Base-by-base conservation (phyloP, 2,329 filamentous ascomycete genomes). In the Epichloe hybrida region DNA sequence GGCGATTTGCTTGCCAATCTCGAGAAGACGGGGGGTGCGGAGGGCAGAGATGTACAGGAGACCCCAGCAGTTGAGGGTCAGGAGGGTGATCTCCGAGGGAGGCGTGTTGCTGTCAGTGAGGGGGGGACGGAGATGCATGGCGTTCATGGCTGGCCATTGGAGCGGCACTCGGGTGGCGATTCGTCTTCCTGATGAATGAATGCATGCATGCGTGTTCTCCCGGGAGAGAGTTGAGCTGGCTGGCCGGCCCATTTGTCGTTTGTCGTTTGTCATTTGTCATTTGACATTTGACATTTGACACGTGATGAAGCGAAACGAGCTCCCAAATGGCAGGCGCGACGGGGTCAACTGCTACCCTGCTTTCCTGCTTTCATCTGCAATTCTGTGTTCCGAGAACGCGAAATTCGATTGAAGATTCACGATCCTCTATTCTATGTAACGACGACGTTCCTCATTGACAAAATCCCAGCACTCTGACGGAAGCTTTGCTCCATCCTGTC, bases 51-150 rank as follows among this genome's bases (percentile, higher is more conserved):
- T 76, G 70, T 81, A 88, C 62, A 94, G 91, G 54, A 97, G 81
- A 48, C 93, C 93, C 91, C 93, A 97, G 79, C 89, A 96, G 69
- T 98, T 98, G 65, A 95, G 80, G 4, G 88, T 93, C 57, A 96
- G 72, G 58, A 97, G 75, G 62, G 86, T 84, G 63, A 97, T 78
- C 52, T 83, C 76, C 35, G 70, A 70, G 17, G 76, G 79, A 57
- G 48, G 60, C 56, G 50, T 62, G 59, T 55, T 63, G 64, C 41
- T 56, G 46, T 40, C 38, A 23, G 36, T 57, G 53, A 40, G 15
- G 27, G 27, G 27, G n/a, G 36, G 20, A 17, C 37, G 27, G 41
- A n/a, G 6, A 21, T 44, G 3, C 20, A 8, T 34, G 41, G 41
- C 17, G 12, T 43, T 7, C 17, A 7, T 31, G 41, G 23, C 17